These are phyloP conservation scores for Zasmidium cellare DNA, from an alignment of 2,329 filamentous ascomycete species.

Conservation along the genomic window DNA sequence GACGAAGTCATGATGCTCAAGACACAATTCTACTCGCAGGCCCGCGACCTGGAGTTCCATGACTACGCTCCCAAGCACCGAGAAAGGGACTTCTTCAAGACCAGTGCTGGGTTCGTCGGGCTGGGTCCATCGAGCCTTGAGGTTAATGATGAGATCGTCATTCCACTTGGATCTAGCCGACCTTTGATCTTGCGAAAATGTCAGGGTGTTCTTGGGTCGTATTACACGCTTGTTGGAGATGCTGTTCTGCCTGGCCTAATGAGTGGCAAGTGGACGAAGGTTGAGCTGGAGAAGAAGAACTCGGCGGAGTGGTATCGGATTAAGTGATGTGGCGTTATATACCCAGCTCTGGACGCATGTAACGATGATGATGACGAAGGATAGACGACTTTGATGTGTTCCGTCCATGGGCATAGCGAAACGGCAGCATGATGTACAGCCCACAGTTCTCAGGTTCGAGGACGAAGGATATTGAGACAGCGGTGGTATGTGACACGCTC, in stretches of 20 bases:
- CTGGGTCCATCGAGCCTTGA: slow-evolving; percentile 16
- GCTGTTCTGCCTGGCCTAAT: slow-evolving; percentile 16
- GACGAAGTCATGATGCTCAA: slow-evolving; percentile 9
- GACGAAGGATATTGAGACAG: too few relatives aligned
- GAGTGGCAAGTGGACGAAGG: slow-evolving; percentile 9
- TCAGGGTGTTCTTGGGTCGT: background rate
- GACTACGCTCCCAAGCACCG: slow-evolving; percentile 13
- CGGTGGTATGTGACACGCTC: too few relatives aligned
- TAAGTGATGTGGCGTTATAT: too few relatives aligned
- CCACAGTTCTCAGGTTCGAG: too few relatives aligned
- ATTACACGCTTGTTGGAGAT: slow-evolving; percentile 15
- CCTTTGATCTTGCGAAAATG: slow-evolving; percentile 12
- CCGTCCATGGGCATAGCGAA: too few relatives aligned
- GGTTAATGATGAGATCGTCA: slow-evolving; percentile 13
- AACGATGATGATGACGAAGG: too few relatives aligned
- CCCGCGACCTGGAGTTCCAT: slow-evolving; percentile 11
- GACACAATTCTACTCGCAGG: slow-evolving; percentile 12
- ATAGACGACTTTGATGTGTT: too few relatives aligned
- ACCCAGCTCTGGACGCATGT: too few relatives aligned
- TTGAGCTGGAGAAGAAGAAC: slow-evolving; percentile 1
- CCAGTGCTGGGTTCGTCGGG: slow-evolving; percentile 20
- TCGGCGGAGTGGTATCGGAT: too few relatives aligned
- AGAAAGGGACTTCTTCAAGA: slow-evolving; percentile 25
- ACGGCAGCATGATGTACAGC: too few relatives aligned
- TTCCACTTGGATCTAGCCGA: slow-evolving; percentile 12